These are phyloP conservation scores for Chlamydomonas schloesseri DNA, from an alignment of 139 green algal species.

Conservation along the genomic window DNA sequence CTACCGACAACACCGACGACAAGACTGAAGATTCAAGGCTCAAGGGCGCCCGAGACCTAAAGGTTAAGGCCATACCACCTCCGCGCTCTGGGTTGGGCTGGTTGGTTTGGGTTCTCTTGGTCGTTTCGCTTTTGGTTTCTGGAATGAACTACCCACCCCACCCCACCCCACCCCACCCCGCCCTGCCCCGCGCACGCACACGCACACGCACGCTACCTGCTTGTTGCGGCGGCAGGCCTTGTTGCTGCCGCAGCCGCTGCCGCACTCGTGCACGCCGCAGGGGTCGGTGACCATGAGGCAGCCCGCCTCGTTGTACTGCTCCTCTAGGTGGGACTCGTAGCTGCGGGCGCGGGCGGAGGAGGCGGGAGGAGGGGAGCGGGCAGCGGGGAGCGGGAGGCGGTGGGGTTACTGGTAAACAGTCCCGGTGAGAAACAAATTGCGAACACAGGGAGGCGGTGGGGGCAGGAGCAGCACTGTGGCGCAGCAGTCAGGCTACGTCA, in stretches of 20 bases:
- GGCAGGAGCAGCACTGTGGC: too few relatives aligned
- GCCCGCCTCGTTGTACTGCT: conserved; percentile 48
- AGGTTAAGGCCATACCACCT: too few relatives aligned
- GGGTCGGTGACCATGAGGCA: conserved; percentile 48
- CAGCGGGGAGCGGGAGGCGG: not conserved
- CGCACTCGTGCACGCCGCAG: conserved; percentile 61
- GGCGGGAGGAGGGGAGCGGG: not conserved
- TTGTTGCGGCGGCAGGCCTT: conserved; percentile 49
- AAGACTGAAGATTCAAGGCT: too few relatives aligned
- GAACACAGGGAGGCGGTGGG: too few relatives aligned
- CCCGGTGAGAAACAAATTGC: too few relatives aligned
- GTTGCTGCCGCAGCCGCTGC: not conserved
- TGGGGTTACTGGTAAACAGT: not conserved
- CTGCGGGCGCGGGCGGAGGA: conserved; percentile 4
- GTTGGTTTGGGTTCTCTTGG: too few relatives aligned
- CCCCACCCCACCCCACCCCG: not conserved
- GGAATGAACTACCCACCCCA: not conserved
- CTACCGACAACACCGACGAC: too few relatives aligned
- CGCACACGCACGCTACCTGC: conserved; percentile 26
- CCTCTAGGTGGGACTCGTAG: conserved; percentile 25
- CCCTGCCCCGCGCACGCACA: not conserved
- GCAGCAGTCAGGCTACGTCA: too few relatives aligned
- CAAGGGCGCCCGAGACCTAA: too few relatives aligned
- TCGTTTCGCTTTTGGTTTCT: too few relatives aligned
- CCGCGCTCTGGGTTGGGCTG: too few relatives aligned